Evolutionary conservation across 345 rosid species (phyloP), one percentile per base, ranked within the genome.

Genomic region (Hypericum androsaemum): DNA sequence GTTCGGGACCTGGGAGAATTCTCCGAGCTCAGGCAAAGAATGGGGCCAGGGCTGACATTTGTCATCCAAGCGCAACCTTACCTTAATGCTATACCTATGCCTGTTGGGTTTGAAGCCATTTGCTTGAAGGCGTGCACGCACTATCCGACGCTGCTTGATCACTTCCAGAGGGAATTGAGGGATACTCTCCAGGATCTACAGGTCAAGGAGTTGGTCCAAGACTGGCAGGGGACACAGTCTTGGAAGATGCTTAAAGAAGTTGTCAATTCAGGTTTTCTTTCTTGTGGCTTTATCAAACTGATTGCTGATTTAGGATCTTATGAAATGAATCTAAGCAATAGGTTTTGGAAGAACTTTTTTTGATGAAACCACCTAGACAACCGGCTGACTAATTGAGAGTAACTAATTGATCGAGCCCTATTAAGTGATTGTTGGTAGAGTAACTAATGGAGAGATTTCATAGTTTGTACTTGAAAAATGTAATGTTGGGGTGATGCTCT

Each of bases 171-270:
- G 52, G 97, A 89, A 69, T 43, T 90, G 70, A 73, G 89, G 5
- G 83, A 82, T 50, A 81, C 80, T 68, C 88, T 90, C 66, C 92
- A 77, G 54, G 81, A 75, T 36, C 70, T 82, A 0, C 80, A 82
- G 61, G 62, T 60, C 7, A 77, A 77, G 48, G 61, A 78, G 6
- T 7, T 63, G 10, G 63, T 82, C 58, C 79, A 76, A 52, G 64
- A 76, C 64, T 90, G 98, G 98, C 77, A 72, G 12, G 62, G 74
- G 54, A 72, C 86, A 0, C 66, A 82, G 65, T 84, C 92, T 35
- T 90, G 98, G 98, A 84, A 77, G 74, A 66, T 90, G 65, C 84
- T 90, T 56, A 90, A 90, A 68, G 88, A 90, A 57, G 83, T 90
- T n/a, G 96, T 96, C 7, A 70, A 66, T 71, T 89, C 96, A 69